Conservation (phyloP, 257 asterid species). For the Przewalskia tangutica region DNA sequence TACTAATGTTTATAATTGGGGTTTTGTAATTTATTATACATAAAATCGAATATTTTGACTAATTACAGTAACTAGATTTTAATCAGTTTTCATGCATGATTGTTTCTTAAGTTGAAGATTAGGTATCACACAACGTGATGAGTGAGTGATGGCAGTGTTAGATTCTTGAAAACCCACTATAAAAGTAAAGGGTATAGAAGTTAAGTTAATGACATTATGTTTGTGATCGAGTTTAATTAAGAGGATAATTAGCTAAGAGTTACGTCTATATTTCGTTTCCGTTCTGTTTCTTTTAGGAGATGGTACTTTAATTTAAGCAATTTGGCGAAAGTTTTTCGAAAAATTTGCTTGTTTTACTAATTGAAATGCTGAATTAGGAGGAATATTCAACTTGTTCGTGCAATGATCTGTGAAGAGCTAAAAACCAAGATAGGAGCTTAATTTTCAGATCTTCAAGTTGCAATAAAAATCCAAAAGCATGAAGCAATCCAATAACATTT, state of each 20-base stretch:
- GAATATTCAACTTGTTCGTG: no score
- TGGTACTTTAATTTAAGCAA: no score
- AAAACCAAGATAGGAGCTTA: not conserved
- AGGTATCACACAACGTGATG: constrained; percentile 1
- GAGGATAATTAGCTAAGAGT: not conserved
- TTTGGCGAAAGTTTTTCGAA: no score
- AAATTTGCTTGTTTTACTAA: no score
- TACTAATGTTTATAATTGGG: not conserved
- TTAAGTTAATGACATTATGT: not conserved
- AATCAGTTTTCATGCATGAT: not conserved
- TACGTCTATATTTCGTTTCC: not conserved
- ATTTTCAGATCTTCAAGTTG: not conserved
- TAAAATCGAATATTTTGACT: constrained; percentile 1
- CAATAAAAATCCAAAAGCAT: not conserved
- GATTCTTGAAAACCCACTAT: constrained; percentile 1
- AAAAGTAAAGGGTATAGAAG: not conserved
- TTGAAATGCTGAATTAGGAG: no score
- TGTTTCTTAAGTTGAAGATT: not conserved
- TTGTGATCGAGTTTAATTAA: not conserved
- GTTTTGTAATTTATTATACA: not conserved
- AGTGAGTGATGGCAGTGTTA: not conserved
- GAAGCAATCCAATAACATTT: not conserved
- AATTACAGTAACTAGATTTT: not conserved
- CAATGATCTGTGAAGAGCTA: no score
- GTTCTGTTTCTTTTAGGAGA: no score